Evolutionary conservation across 345 rosid species (phyloP), one percentile per base, ranked within the genome.

Genomic region (Streptanthus diversifolius): DNA sequence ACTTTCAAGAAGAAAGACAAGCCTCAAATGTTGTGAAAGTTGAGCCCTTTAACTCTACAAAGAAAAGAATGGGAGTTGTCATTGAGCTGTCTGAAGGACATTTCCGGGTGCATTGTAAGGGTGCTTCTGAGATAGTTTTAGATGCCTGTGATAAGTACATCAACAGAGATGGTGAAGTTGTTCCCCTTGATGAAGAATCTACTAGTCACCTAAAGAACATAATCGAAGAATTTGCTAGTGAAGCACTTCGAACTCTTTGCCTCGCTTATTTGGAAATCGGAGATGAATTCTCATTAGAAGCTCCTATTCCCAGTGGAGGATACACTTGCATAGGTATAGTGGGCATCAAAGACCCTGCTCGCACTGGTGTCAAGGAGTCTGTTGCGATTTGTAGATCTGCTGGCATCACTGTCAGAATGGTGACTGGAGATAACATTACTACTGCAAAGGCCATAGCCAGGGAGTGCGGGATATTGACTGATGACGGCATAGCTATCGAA

Each of bases 191-290:
- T 81, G 84, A 84, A 75, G 76, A 69, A 61, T 80, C 86, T 5
- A 24, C 41, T 53, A 80, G 51, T 66, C 75, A 82, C 80, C 78
- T 91, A 29, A 79, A 79, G 45, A 69, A 80, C 64, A 79, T 79
- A 35, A 91, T 93, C 5, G 92, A 91, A 72, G 62, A 69, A 59
- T 93, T 93, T 85, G 96, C 98, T 43, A 74, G 82, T 77, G 98
- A 91, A 83, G 89, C 97, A 68, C 95, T 93, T 49, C 90, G 98
- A 80, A 91, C 98, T 63, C 85, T 93, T 69, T 93, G 98, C 84
- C 90, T 93, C 11, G 95, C 92, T 64, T 91, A 84, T 77, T 24
- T 80, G 79, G 97, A 93, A 18, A 45, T 86, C 13, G 89, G 86
- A 74, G 80, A 70, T 69, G 85, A 81, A 27, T 86, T 83, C 79